phyloP scores from a whole-genome alignment of 2,329 filamentous ascomycete species.

The Fusarium buharicum region DNA sequence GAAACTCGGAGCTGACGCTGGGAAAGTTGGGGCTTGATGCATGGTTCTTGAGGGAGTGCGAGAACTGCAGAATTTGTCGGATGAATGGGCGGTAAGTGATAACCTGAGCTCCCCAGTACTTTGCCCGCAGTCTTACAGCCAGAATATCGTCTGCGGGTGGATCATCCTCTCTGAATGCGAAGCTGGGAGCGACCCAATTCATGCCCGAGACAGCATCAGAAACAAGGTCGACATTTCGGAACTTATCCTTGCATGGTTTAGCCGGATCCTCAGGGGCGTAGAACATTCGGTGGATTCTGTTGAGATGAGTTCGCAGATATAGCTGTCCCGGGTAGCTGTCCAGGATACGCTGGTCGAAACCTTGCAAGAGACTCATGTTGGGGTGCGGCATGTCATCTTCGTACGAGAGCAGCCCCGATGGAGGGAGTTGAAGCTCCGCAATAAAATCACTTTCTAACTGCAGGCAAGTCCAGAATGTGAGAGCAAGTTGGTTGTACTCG shows the following conservation, averaged over 20 bases:
- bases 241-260: slow-evolving; percentile 51
- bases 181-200: slow-evolving; percentile 61
- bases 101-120: slow-evolving; percentile 90
- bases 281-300: slow-evolving; percentile 68
- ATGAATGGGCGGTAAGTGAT: slow-evolving; percentile 87
- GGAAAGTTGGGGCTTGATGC: slow-evolving; percentile 49
- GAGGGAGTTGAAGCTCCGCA: slow-evolving; percentile 78
- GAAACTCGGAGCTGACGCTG: slow-evolving; percentile 49
- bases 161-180: slow-evolving; percentile 72
- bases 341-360: slow-evolving; percentile 60
- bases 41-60: slow-evolving; percentile 52
- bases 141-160: slow-evolving; percentile 80
- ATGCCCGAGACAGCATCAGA: slow-evolving; percentile 56
- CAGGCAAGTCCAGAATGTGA: slow-evolving; percentile 93
- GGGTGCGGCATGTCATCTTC: slow-evolving; percentile 75
- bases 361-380: slow-evolving; percentile 59
- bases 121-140: too few species aligned
- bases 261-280: slow-evolving; percentile 59
- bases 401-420: slow-evolving; percentile 68
- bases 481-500: slow-evolving; percentile 69
- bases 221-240: slow-evolving; percentile 59
- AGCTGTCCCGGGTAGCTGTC: slow-evolving; percentile 72
- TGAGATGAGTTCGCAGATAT: slow-evolving; percentile 71
- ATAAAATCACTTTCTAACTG: slow-evolving; percentile 95
- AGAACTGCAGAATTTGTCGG: slow-evolving; percentile 64